phyloP scores from a whole-genome alignment of 169 alveolate species.

The Babesia ovis region DNA sequence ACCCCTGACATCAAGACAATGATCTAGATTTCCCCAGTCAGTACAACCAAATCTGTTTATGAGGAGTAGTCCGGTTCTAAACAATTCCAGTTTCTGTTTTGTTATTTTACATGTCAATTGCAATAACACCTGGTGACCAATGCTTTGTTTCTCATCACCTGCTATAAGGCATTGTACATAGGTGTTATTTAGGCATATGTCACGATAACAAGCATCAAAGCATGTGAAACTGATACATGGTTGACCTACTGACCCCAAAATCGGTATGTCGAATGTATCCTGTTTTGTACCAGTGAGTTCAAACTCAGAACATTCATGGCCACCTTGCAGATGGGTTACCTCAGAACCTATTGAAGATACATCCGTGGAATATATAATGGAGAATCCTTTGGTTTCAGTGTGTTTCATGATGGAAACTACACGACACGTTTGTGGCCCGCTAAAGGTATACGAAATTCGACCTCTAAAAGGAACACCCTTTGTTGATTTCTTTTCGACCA shows the following conservation, averaged over 20 bases:
- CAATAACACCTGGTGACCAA: not conserved
- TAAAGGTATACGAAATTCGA: constrained; percentile 2
- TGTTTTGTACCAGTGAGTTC: not conserved
- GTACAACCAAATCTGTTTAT: constrained; percentile 5
- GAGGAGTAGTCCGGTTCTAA: not conserved
- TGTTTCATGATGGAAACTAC: constrained; percentile 8
- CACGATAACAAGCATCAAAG: constrained; percentile 15
- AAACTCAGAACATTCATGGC: not conserved
- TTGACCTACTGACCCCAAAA: not conserved
- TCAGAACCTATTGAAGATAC: not conserved
- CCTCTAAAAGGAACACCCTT: constrained; percentile 4
- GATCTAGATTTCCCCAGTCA: not conserved
- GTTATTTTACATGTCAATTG: constrained; percentile 12
- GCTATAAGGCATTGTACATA: constrained; percentile 6
- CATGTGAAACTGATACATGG: not conserved
- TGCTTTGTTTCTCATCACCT: constrained; percentile 2
- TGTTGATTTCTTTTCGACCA: not conserved
- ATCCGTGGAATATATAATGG: not conserved
- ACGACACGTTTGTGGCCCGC: constrained; percentile 5
- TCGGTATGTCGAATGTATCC: not conserved
- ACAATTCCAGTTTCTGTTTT: not conserved
- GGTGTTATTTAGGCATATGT: constrained; percentile 1
- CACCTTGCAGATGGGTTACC: not conserved
- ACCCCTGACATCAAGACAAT: not conserved
- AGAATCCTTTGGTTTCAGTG: not conserved